A percentile compares a stretch with the other conserved stretches of the same genome.
Evolutionary conservation across 768 basidiomycete species (phyloP).

Genomic region (Melanogaster broomeanus): DNA sequence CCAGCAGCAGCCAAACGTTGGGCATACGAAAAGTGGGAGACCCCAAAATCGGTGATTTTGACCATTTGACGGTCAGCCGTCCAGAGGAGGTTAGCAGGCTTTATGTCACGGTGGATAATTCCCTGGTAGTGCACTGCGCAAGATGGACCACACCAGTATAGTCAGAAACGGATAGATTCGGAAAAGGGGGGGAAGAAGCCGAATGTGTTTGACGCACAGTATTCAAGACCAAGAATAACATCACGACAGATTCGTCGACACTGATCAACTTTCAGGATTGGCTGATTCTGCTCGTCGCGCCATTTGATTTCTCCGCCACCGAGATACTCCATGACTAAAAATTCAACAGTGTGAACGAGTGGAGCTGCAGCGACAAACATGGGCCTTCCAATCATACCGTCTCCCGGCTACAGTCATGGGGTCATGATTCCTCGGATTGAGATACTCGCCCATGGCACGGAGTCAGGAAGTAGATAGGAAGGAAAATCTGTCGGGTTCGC

Average conservation of each 20-base stretch:
- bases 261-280: constrained; percentile 81
- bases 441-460: constrained; percentile 30
- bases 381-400: constrained; percentile 29
- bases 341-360: constrained; percentile 19
- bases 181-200: constrained; percentile 10
- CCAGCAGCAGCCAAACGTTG: constrained; percentile 72
- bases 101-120: constrained; percentile 99
- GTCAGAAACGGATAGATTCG: constrained; percentile 6
- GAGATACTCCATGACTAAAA: constrained; percentile 91
- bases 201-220: constrained; percentile 61
- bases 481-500: constrained; percentile 13
- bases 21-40: constrained; percentile 93
- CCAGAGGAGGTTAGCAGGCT: constrained; percentile 96
- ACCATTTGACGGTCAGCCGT: constrained; percentile 82
- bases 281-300: constrained; percentile 63
- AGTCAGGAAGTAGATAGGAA: constrained; percentile 24
- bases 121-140: constrained; percentile 89
- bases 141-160: not conserved
- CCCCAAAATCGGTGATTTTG: constrained; percentile 98
- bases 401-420: constrained; percentile 33
- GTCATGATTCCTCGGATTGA: constrained; percentile 32
- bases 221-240: constrained; percentile 92
- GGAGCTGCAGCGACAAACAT: constrained; percentile 6
- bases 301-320: constrained; percentile 95
- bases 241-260: constrained; percentile 89